Base-by-base conservation (phyloP, 2,329 filamentous ascomycete species). In the Apiospora saccharicola region DNA sequence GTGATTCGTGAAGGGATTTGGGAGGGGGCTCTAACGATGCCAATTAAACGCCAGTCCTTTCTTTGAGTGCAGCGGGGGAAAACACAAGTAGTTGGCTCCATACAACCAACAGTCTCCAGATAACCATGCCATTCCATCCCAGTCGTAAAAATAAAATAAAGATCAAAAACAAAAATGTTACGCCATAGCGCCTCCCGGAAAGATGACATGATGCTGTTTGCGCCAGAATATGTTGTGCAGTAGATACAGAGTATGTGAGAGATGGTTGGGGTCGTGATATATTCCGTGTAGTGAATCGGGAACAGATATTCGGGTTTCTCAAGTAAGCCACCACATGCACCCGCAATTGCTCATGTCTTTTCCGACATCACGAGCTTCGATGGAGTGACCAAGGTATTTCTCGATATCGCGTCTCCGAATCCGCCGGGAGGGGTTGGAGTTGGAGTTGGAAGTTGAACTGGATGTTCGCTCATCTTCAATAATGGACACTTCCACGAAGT, bases 241-340 rank as follows among this genome's bases (percentile, higher is more conserved):
- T 64, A 64, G 57, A 64, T 64, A 64, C 57, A 64, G 22, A 64
- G 34, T 64, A 41, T 64, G 53, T 34, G 57, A 64, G 57, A 64
- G 57, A 64, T 64, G 34, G 22, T 64, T 64, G 34, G 57, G 57
- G 30, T 64, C 19, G 53, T 19, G 19, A 64, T 64, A n/a, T 41
- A 37, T 41, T 24, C 19, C 19, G 34, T 41, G n/a, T 1, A 19
- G 16, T n/a, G 30, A 64, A 61, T 19, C 53, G 19, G 24, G 53
- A 19, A 34, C 16, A 61, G 34, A 14, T n/a, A 24, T 34, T 10
- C 57, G 12, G 22, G n/a, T 22, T 64, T n/a, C 75, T 83, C 76
- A 89, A 70, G 82, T 84, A 68, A 85, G 80, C 81, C 84, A 88
- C 87, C 87, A 89, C 75, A 88, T 82, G 74, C 88, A 90, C 12